A percentile compares a stretch with the other conserved stretches of the same genome.
phyloP scores from a whole-genome alignment of 495 filamentous ascomycete species.

The Thozetella sp. region DNA sequence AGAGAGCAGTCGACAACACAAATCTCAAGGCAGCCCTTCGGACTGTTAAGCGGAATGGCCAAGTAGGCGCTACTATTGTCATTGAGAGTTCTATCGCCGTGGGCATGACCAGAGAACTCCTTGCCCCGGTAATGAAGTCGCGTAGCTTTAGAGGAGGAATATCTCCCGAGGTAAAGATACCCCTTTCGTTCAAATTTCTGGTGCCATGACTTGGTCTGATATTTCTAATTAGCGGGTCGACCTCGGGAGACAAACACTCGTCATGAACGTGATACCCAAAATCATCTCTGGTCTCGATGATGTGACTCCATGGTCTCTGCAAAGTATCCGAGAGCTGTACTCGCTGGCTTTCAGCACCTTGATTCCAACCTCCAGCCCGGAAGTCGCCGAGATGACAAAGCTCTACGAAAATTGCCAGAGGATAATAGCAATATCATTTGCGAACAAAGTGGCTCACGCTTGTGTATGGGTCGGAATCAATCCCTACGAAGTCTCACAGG shows the following conservation, averaged over 20 bases:
- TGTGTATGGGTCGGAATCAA: constrained; percentile 34
- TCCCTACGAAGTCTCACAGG: constrained; percentile 33
- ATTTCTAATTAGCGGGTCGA: constrained; percentile 29
- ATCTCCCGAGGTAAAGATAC: constrained; percentile 30
- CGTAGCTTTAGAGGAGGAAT: constrained; percentile 30
- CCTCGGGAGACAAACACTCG: constrained; percentile 28
- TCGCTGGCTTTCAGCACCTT: constrained; percentile 27
- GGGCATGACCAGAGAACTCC: constrained; percentile 35
- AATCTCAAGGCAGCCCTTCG: constrained; percentile 25
- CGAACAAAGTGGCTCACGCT: constrained; percentile 43
- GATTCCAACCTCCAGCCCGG: constrained; percentile 34
- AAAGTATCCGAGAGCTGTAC: constrained; percentile 28
- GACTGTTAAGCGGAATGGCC: constrained; percentile 24
- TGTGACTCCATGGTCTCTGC: constrained; percentile 23
- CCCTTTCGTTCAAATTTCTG: neutral
- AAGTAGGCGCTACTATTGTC: constrained; percentile 29
- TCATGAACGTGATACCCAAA: constrained; percentile 29
- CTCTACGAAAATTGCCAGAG: constrained; percentile 43
- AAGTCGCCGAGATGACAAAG: constrained; percentile 44
- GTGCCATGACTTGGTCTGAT: constrained; percentile 3
- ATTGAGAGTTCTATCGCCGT: constrained; percentile 38
- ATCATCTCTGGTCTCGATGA: constrained; percentile 34
- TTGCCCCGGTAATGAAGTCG: constrained; percentile 21
- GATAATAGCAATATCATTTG: constrained; percentile 38
- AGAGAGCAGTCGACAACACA: constrained; percentile 31